phyloP scores from a whole-genome alignment of 169 alveolate species.

The Plasmodium inui region DNA sequence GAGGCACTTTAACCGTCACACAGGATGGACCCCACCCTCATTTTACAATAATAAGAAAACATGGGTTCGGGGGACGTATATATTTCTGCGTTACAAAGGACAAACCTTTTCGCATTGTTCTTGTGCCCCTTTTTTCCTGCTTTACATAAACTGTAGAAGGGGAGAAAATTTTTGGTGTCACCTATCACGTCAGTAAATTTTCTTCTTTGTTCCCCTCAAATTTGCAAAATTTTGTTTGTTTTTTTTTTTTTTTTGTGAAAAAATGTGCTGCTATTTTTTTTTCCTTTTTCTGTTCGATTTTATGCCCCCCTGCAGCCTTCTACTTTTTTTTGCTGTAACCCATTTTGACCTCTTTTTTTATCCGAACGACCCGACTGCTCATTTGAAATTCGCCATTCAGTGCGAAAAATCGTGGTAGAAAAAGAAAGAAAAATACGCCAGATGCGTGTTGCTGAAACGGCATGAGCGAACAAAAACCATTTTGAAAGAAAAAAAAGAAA shows the following conservation, averaged over 20 bases:
- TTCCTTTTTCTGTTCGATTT: too few relatives aligned
- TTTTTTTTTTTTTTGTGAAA: neutral
- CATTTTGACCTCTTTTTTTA: neutral
- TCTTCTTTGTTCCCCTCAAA: too few relatives aligned
- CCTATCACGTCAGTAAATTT: neutral
- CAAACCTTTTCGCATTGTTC: neutral
- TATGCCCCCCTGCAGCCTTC: too few relatives aligned
- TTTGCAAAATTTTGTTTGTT: too few relatives aligned
- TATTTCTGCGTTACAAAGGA: neutral
- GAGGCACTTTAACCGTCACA: neutral
- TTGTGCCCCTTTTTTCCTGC: neutral
- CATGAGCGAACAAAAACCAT: neutral
- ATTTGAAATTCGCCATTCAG: neutral
- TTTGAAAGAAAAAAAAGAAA: neutral
- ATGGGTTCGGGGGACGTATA: neutral
- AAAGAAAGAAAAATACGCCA: neutral
- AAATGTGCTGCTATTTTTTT: neutral
- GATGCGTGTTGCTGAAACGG: neutral
- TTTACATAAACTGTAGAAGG: neutral
- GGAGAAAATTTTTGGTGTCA: neutral
- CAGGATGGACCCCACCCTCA: neutral
- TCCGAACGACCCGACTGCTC: neutral
- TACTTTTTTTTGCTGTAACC: neutral
- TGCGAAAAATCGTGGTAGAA: neutral
- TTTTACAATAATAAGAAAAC: neutral